Evolutionary conservation across 306 rosid species (phyloP).

Genomic region (Dryas alaskensis): DNA sequence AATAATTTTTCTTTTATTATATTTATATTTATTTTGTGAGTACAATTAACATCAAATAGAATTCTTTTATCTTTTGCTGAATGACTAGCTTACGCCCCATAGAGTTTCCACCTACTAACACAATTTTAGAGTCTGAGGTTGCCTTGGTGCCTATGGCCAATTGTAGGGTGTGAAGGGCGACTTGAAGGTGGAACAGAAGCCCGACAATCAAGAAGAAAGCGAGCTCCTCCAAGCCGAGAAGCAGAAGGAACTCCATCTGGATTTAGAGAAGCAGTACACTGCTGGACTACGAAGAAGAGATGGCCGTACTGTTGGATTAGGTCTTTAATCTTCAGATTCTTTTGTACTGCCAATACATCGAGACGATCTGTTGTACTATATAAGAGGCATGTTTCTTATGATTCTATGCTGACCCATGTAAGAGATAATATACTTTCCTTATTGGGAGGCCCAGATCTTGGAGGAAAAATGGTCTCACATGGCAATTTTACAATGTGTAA

Average conservation of each 20-base stretch:
- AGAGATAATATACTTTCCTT: neutral
- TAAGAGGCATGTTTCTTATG: slow-evolving; percentile 19
- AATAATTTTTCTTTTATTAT: slow-evolving; percentile 20
- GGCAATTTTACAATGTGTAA: neutral
- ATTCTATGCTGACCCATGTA: neutral
- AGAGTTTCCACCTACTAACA: slow-evolving; percentile 76
- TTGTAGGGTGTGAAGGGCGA: slow-evolving; percentile 98
- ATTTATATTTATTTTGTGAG: neutral
- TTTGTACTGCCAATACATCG: neutral
- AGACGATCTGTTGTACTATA: slow-evolving; percentile 9
- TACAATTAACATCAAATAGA: slow-evolving; percentile 17
- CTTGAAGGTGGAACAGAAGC: slow-evolving; percentile 49
- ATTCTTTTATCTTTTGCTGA: slow-evolving; percentile 31
- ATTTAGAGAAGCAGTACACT: slow-evolving; percentile 93
- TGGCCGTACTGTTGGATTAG: slow-evolving; percentile 98
- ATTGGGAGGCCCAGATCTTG: neutral
- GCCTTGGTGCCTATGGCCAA: slow-evolving; percentile 98
- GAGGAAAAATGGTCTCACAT: slow-evolving; percentile 9
- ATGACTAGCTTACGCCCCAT: slow-evolving; percentile 40
- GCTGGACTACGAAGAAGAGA: slow-evolving; percentile 96
- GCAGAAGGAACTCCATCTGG: slow-evolving; percentile 89
- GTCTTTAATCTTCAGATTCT: slow-evolving; percentile 49
- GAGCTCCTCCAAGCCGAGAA: slow-evolving; percentile 56
- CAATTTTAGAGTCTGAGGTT: slow-evolving; percentile 98
- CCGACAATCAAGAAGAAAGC: slow-evolving; percentile 42